Conservation (phyloP, 805 yeast species). For the Cyberlindnera americana region DNA sequence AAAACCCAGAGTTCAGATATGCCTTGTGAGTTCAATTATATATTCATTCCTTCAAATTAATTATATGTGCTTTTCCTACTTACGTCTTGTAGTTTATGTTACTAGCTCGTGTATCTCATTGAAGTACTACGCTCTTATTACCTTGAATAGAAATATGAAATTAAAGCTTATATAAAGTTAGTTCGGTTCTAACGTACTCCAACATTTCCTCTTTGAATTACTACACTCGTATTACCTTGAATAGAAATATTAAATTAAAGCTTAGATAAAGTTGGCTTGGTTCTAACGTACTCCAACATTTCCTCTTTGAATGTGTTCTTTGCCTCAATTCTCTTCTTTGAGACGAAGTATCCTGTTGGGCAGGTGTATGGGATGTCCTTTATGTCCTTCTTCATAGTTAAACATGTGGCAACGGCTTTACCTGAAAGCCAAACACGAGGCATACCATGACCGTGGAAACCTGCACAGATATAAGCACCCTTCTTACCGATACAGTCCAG, state of each 20-base stretch:
- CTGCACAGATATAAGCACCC: constrained; percentile 40
- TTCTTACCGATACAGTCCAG: constrained; percentile 26
- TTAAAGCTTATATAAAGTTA: background rate
- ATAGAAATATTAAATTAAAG: no score
- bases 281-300: constrained; percentile 7
- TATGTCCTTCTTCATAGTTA: constrained; percentile 12
- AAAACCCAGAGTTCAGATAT: constrained; percentile 34
- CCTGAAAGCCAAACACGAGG: constrained; percentile 41
- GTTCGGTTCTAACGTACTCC: no score
- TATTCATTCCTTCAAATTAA: no score
- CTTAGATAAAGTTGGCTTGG: constrained; percentile 4
- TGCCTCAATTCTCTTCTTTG: constrained; percentile 19
- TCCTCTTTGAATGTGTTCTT: constrained; percentile 13
- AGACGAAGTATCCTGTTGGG: constrained; percentile 18
- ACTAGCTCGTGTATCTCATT: no score
- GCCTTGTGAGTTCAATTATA: no score
- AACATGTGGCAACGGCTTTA: constrained; percentile 35
- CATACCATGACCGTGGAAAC: constrained; percentile 52
- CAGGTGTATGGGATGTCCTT: constrained; percentile 17
- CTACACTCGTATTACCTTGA: no score
- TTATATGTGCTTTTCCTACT: background rate
- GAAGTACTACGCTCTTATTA: no score
- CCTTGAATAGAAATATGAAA: no score
- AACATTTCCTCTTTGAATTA: no score
- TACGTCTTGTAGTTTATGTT: no score